These are phyloP conservation scores for Apiotrichum laibachii DNA, from an alignment of 1,284 basidiomycete species.

Conservation along the genomic window DNA sequence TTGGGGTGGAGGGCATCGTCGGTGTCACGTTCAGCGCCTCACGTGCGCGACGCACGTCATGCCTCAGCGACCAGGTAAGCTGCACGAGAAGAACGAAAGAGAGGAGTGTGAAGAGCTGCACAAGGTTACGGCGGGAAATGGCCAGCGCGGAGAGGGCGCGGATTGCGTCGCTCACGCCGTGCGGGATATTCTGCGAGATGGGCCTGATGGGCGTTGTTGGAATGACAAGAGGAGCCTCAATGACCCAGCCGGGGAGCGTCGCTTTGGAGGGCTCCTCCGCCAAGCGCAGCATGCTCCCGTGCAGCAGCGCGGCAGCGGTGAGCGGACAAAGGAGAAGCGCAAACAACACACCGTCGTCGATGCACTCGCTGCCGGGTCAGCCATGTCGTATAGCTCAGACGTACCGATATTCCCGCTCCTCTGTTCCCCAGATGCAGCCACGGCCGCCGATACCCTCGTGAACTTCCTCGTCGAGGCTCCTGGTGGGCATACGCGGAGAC, in stretches of 20 bases:
- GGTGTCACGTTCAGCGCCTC: background rate
- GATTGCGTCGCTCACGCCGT: constrained; percentile 49
- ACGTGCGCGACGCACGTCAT: constrained; percentile 54
- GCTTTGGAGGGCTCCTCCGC: constrained; percentile 31
- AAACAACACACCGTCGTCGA: constrained; percentile 78
- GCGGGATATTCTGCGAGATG: constrained; percentile 35
- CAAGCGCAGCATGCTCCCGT: constrained; percentile 54
- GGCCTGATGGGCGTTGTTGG: constrained; percentile 40
- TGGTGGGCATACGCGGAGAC: background rate
- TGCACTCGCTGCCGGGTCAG: constrained; percentile 60
- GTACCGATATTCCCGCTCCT: constrained; percentile 48
- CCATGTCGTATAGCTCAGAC: constrained; percentile 3
- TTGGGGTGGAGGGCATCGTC: background rate
- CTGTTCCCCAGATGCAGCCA: constrained; percentile 51
- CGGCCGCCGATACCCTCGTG: constrained; percentile 24
- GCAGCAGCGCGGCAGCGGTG: constrained; percentile 63
- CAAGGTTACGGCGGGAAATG: constrained; percentile 67
- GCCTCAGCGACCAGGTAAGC: constrained; percentile 68
- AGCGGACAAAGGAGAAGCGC: constrained; percentile 74
- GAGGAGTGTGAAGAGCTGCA: constrained; percentile 74
- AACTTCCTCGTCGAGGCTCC: constrained; percentile 23
- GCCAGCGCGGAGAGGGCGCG: constrained; percentile 62
- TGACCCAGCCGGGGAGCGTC: constrained; percentile 66
- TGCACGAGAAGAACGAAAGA: constrained; percentile 74
- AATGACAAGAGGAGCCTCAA: constrained; percentile 63